Base-by-base conservation (phyloP, 768 basidiomycete species). In the Coprinopsis strossmayeri region DNA sequence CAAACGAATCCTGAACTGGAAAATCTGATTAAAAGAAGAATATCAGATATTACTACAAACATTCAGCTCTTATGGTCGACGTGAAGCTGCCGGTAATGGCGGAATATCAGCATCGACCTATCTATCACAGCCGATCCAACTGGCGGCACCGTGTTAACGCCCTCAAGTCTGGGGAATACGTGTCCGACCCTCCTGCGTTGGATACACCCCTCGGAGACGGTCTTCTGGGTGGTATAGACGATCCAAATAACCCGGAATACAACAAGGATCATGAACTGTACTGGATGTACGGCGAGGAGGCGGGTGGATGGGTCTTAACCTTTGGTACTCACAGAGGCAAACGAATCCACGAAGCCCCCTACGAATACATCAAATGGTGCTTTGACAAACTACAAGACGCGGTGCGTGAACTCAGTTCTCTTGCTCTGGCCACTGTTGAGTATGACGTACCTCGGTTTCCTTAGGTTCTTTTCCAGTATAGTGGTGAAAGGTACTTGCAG, bases 131-230 rank as follows among this genome's bases (percentile, higher is more conserved):
- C n/a, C n/a, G n/a, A n/a, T n/a, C n/a, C n/a, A n/a, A n/a, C n/a
- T n/a, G n/a, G n/a, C n/a, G n/a, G n/a, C n/a, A n/a, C n/a, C n/a
- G n/a, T n/a, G n/a, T n/a, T n/a, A n/a, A n/a, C n/a, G n/a, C n/a
- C n/a, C n/a, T n/a, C n/a, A n/a, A n/a, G n/a, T n/a, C n/a, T n/a
- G n/a, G n/a, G n/a, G n/a, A n/a, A n/a, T n/a, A n/a, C n/a, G n/a
- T n/a, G n/a, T n/a, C n/a, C n/a, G n/a, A n/a, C n/a, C n/a, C n/a
- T n/a, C n/a, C n/a, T n/a, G 30, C 30, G 30, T 96, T 97, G 25
- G 87, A 84, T n/a, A n/a, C n/a, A n/a, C 4, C 95, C 93, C 52
- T 78, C 83, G 51, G 94, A 78, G 20, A 95, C 77, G 7, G 69
- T 64, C 0, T 88, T 89, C 34, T 85, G 78, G 0, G 75, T 60